Evolutionary conservation across 2,329 filamentous ascomycete species (phyloP), one percentile per base, ranked within the genome.

Genomic region (Pestalotiopsis sp.): DNA sequence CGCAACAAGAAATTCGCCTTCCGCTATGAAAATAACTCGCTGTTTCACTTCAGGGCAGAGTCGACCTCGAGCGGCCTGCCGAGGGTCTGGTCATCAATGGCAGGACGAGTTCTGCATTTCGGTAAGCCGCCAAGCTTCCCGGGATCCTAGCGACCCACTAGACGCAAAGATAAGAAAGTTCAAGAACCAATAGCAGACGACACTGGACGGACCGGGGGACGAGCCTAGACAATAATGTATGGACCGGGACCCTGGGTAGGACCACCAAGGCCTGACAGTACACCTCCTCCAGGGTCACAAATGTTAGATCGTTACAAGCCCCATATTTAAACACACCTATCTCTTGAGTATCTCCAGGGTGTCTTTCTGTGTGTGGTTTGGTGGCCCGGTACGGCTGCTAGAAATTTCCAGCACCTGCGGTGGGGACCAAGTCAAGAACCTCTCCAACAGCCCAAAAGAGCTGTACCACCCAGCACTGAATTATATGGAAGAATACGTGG

Each of bases 101-200:
- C n/a, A 56, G 36, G 63, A 66, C 49, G 45, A 66, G 52, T 4
- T 20, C 23, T 25, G 39, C 45, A 56, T 58, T 31, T 58, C 25
- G 41, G 41, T 56, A 66, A 52, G 38, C 12, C 27, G 64, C 64
- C 64, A 66, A 66, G 64, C 56, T 60, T 13, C 58, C 57, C 45
- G 45, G 56, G 64, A 36, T 52, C 31, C 31, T 36, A 36, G 31
- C 9, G 31, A 7, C 7, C 64, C 57, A 61, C 64, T 23, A 49
- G 31, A 56, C 56, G 25, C 31, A 66, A 56, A 66, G 64, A 66
- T 66, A 66, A 66, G 64, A 49, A 60, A 66, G 31, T 45, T n/a
- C 36, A 49, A 11, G 52, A 49, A 27, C 64, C 64, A 66, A 66
- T 66, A 17, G 39, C 52, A 62, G 59, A 9, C n/a, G 27, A 39